Conservation (phyloP, 306 rosid species). For the Begonia masoniana region DNA sequence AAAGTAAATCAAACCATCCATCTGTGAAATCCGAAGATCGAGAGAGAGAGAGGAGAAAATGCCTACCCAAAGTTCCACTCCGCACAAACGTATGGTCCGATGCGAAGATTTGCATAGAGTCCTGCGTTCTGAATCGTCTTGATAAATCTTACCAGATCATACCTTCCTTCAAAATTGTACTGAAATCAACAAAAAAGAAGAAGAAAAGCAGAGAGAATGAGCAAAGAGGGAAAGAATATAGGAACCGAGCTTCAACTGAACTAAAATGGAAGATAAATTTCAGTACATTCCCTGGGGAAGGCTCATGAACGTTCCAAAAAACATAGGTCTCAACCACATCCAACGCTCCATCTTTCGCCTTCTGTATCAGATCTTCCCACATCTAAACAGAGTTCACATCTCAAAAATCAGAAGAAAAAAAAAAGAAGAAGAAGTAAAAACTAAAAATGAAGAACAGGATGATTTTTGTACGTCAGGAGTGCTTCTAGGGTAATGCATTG, state of each 20-base stretch:
- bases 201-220: neutral
- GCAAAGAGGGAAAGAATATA: too few relatives aligned
- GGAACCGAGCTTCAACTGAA: neutral
- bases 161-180: conserved; percentile 90
- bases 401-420: neutral
- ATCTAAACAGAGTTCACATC: conserved; percentile 33
- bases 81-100: conserved; percentile 99
- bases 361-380: conserved; percentile 97
- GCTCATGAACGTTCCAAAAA: conserved; percentile 96
- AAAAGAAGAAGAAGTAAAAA: conserved; percentile 3
- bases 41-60: neutral
- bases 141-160: conserved; percentile 78
- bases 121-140: conserved; percentile 88
- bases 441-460: neutral
- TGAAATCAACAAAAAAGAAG: conserved; percentile 25
- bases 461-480: conserved; percentile 57
- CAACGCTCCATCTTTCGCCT: conserved; percentile 91
- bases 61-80: conserved; percentile 98
- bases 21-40: neutral
- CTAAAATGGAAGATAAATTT: conserved; percentile 3
- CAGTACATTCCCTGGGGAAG: conserved; percentile 90
- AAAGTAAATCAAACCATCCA: neutral
- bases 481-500: conserved; percentile 97
- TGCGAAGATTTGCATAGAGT: conserved; percentile 81
- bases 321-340: conserved; percentile 93